A percentile compares a stretch with the other conserved stretches of the same genome.
Conservation (phyloP, 2,329 filamentous ascomycete genomes). For the Apiospora aurea region DNA sequence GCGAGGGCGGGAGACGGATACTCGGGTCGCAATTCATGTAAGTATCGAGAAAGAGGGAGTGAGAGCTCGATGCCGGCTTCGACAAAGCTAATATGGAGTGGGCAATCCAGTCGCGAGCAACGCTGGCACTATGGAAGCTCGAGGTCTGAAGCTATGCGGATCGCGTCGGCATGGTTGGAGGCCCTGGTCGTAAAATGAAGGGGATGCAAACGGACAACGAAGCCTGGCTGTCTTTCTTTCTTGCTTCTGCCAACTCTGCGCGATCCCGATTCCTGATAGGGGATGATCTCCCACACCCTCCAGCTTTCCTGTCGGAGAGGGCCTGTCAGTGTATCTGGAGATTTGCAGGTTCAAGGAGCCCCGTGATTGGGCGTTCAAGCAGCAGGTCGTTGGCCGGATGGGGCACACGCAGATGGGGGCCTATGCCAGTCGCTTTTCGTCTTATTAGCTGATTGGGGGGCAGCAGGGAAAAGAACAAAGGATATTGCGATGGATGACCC, state of each 20-base stretch:
- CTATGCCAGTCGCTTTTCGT: conserved; percentile 6
- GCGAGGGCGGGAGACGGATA: neutral
- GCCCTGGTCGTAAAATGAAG: neutral
- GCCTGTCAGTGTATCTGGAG: conserved; percentile 22
- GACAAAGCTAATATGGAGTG: neutral
- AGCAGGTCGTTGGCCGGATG: conserved; percentile 10
- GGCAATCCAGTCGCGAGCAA: neutral
- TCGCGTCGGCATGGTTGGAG: neutral
- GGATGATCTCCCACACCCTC: conserved; percentile 23
- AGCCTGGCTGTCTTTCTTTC: neutral
- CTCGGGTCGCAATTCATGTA: neutral
- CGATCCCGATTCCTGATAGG: conserved; percentile 20
- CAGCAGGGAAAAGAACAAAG: conserved; percentile 6
- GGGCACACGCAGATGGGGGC: conserved; percentile 2
- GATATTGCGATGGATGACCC: conserved; percentile 17
- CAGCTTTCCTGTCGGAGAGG: conserved; percentile 15
- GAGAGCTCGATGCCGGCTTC: neutral
- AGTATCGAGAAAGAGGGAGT: neutral
- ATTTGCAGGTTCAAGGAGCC: conserved; percentile 14
- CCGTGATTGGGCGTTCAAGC: conserved; percentile 18
- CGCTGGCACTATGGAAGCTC: neutral
- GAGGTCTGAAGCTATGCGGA: conserved; percentile 14
- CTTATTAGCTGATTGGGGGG: neutral
- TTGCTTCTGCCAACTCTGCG: neutral
- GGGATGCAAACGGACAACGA: conserved; percentile 1